phyloP scores from a whole-genome alignment of 202 grass and related monocot genomes.

The Digitaria exilis region DNA sequence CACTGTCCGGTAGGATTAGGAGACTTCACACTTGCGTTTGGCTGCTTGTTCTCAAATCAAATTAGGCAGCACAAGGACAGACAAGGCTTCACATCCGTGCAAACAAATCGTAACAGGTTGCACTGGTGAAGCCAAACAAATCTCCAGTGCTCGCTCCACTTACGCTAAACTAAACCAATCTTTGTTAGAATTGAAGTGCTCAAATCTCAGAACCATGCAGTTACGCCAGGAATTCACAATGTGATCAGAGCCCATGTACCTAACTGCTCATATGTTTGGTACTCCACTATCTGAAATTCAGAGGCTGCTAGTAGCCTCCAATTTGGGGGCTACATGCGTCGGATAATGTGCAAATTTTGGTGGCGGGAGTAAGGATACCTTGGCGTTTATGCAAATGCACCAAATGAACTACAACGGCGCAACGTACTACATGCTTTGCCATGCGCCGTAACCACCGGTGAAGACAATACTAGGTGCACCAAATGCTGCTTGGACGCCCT shows the following conservation, averaged over 20 bases:
- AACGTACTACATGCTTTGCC: background rate
- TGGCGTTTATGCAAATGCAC: constrained; percentile 4
- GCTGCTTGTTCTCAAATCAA: background rate
- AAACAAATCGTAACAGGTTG: background rate
- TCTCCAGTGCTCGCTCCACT: background rate
- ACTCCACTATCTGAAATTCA: background rate
- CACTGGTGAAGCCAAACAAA: no score
- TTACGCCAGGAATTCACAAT: background rate
- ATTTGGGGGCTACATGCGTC: background rate
- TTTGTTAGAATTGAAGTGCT: background rate
- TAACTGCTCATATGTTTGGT: background rate
- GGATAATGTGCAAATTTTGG: constrained; percentile 2
- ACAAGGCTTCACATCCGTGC: background rate
- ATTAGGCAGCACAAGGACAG: background rate
- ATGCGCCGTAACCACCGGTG: background rate
- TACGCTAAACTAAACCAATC: background rate
- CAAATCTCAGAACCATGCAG: background rate
- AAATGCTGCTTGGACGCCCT: background rate
- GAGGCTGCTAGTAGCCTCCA: background rate
- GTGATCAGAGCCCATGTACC: background rate
- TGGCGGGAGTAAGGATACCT: background rate
- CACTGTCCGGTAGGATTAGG: constrained; percentile 15
- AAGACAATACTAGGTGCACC: constrained; percentile 6
- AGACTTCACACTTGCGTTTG: background rate
- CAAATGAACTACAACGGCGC: background rate